These are phyloP conservation scores for Lindgomyces ingoldianus DNA, from an alignment of 495 filamentous ascomycete genomes.

Conservation along the genomic window DNA sequence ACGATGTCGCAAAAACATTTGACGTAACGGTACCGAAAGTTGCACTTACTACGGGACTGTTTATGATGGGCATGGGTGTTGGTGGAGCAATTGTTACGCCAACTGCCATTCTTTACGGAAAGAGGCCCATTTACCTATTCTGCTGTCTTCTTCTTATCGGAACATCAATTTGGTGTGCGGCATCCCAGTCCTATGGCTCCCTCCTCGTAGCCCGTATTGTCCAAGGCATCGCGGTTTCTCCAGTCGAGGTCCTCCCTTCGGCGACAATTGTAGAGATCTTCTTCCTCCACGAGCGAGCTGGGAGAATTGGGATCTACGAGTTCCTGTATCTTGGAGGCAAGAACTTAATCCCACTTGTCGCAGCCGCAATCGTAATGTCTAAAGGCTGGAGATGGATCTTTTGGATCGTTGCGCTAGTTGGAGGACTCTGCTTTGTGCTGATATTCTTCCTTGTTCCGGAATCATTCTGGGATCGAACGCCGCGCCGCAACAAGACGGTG, in stretches of 20 bases:
- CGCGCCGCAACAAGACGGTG: conserved; percentile 37
- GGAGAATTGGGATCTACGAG: conserved; percentile 92
- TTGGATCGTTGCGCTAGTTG: conserved; percentile 79
- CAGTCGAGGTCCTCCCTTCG: conserved; percentile 87
- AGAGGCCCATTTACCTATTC: conserved; percentile 84
- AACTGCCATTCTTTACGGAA: conserved; percentile 86
- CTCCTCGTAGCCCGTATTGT: conserved; percentile 82
- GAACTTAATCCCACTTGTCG: conserved; percentile 88
- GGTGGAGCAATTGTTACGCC: conserved; percentile 84
- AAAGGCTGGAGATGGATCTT: conserved; percentile 7
- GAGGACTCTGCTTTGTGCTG: conserved; percentile 67
- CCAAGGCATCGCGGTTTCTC: conserved; percentile 81
- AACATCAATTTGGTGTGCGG: conserved; percentile 84
- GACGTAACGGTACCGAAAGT: conserved; percentile 69
- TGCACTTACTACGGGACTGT: conserved; percentile 85
- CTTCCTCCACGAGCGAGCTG: conserved; percentile 90
- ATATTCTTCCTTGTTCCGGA: conserved; percentile 91
- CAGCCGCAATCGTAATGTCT: conserved; percentile 73
- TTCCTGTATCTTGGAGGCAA: conserved; percentile 87
- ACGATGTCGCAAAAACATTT: conserved; percentile 72
- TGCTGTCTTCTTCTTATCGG: conserved; percentile 73
- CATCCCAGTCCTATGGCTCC: conserved; percentile 70
- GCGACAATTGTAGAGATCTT: conserved; percentile 95
- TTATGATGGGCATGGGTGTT: conserved; percentile 89
- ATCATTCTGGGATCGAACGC: conserved; percentile 91